Conservation (phyloP, 257 asterid species). For the Forsythia viridissima region DNA sequence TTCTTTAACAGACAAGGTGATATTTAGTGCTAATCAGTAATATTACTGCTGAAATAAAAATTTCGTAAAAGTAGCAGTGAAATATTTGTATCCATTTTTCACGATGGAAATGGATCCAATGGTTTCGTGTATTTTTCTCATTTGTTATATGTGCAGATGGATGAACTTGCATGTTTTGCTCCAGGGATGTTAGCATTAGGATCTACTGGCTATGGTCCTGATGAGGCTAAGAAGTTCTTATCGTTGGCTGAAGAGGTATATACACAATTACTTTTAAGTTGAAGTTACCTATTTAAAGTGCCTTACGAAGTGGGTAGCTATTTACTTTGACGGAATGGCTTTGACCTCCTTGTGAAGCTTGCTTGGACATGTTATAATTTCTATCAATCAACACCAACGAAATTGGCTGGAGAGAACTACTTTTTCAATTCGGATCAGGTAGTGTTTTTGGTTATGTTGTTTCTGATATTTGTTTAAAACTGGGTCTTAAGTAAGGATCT, state of each 20-base stretch:
- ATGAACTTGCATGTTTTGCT: slow-evolving; percentile 99
- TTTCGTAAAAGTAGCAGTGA: background rate
- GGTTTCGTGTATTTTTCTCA: slow-evolving; percentile 14
- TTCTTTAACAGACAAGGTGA: slow-evolving; percentile 85
- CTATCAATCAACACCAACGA: slow-evolving; percentile 95
- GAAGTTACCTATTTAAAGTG: slow-evolving; percentile 9
- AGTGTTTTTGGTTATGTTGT: slow-evolving; percentile 11
- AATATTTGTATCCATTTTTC: background rate
- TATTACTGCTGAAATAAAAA: background rate
- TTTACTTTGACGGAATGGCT: slow-evolving; percentile 22
- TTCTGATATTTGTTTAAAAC: slow-evolving; percentile 6
- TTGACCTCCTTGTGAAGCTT: slow-evolving; percentile 55
- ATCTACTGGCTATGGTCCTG: slow-evolving; percentile 82
- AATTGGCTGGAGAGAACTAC: slow-evolving; percentile 99
- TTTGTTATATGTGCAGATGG: slow-evolving; percentile 68
- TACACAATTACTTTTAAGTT: slow-evolving; percentile 14
- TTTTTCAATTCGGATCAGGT: slow-evolving; percentile 85
- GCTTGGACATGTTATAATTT: slow-evolving; percentile 99
- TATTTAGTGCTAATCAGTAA: slow-evolving; percentile 1
- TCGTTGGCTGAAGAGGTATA: slow-evolving; percentile 94
- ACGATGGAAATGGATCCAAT: background rate
- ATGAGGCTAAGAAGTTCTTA: slow-evolving; percentile 71
- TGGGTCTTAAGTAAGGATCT: background rate
- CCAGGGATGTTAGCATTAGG: slow-evolving; percentile 99
- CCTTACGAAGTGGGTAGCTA: background rate